Evolutionary conservation across 306 rosid species (phyloP).

Genomic region (Lupinus albus): DNA sequence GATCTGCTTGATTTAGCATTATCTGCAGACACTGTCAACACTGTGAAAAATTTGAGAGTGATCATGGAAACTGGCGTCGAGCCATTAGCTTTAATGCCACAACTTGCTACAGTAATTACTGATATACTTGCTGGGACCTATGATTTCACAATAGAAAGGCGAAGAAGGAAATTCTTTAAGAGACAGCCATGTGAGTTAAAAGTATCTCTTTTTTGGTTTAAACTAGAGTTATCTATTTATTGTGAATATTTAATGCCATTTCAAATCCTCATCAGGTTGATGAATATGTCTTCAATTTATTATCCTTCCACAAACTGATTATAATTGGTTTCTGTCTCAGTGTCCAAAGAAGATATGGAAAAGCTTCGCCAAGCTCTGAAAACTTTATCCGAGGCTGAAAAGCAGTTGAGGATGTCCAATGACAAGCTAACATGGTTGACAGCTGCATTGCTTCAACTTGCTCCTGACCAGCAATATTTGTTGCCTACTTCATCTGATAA

Average conservation of each 20-base stretch:
- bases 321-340: constrained; percentile 47
- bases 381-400: constrained; percentile 94
- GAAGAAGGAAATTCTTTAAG: constrained; percentile 85
- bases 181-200: constrained; percentile 77
- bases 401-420: constrained; percentile 91
- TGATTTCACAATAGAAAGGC: constrained; percentile 71
- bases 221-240: constrained; percentile 15
- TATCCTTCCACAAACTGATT: constrained; percentile 28
- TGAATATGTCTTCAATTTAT: constrained; percentile 5
- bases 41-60: constrained; percentile 87
- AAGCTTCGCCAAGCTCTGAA: constrained; percentile 95
- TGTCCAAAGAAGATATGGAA: constrained; percentile 93
- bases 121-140: constrained; percentile 96
- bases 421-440: constrained; percentile 96
- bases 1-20: constrained; percentile 97
- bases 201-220: not conserved
- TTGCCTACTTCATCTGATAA: constrained; percentile 83
- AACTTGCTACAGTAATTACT: constrained; percentile 93
- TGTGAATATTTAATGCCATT: constrained; percentile 31
- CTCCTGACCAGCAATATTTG: constrained; percentile 95
- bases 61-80: constrained; percentile 98
- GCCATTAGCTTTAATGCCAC: constrained; percentile 94
- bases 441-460: constrained; percentile 97
- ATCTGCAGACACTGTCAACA: constrained; percentile 95
- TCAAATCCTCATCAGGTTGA: not conserved